These are phyloP conservation scores for Phytophthora pluvialis DNA, from an alignment of 352 stramenopile genomes.

Conservation along the genomic window DNA sequence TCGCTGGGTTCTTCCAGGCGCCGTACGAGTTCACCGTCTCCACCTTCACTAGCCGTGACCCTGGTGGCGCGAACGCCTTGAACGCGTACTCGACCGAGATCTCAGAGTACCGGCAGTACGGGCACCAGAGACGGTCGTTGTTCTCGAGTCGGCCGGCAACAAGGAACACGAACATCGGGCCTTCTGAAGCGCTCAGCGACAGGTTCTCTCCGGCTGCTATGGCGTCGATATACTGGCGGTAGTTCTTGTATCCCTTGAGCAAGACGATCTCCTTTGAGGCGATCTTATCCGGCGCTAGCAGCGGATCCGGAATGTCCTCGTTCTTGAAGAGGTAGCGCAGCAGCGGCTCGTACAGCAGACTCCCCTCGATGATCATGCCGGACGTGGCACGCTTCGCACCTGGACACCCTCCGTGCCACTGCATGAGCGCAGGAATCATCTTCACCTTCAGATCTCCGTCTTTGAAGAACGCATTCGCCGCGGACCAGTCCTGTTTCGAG, in stretches of 20 bases:
- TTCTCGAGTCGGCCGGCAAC: slow-evolving; percentile 60
- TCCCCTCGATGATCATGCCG: slow-evolving; percentile 60
- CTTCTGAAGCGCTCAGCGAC: slow-evolving; percentile 30
- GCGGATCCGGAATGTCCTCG: slow-evolving; percentile 47
- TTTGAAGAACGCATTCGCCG: slow-evolving; percentile 61
- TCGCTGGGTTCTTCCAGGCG: slow-evolving; percentile 70
- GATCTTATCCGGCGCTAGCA: slow-evolving; percentile 45
- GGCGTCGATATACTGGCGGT: slow-evolving; percentile 47
- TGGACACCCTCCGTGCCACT: slow-evolving; percentile 53
- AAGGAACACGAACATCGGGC: slow-evolving; percentile 73
- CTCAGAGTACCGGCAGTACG: slow-evolving; percentile 75
- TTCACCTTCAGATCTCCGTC: slow-evolving; percentile 74
- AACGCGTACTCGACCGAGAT: slow-evolving; percentile 78
- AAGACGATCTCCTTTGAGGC: slow-evolving; percentile 60
- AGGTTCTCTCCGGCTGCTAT: slow-evolving; percentile 32
- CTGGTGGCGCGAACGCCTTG: slow-evolving; percentile 63
- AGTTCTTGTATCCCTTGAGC: slow-evolving; percentile 50
- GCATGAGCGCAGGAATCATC: slow-evolving; percentile 66
- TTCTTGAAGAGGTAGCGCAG: slow-evolving; percentile 80
- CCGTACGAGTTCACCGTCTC: slow-evolving; percentile 66
- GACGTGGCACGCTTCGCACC: slow-evolving; percentile 60
- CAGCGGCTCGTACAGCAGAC: slow-evolving; percentile 65
- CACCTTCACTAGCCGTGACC: slow-evolving; percentile 61
- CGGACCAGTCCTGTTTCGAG: slow-evolving; percentile 62
- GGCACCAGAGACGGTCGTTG: slow-evolving; percentile 82